A percentile compares a stretch with the other conserved stretches of the same genome.
Conservation (phyloP, 441 rosid species). For the Isatis lusitanica region DNA sequence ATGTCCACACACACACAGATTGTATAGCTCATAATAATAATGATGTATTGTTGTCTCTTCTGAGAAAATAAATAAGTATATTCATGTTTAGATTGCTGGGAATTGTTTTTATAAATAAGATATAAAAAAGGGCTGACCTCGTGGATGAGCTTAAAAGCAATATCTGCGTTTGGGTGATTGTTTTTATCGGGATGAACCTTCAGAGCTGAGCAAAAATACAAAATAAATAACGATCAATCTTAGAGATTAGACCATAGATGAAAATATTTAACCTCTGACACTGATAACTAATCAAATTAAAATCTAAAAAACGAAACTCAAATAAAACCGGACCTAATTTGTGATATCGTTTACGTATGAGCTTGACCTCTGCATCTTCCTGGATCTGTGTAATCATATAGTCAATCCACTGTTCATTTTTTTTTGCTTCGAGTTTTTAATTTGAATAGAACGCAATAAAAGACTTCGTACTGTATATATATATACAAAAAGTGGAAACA, state of each 20-base stretch:
- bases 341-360: constrained; percentile 67
- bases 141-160: constrained; percentile 86
- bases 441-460: background rate
- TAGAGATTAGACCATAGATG: background rate
- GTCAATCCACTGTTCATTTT: background rate
- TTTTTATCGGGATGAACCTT: constrained; percentile 96
- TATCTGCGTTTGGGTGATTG: constrained; percentile 75
- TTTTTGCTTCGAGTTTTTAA: background rate
- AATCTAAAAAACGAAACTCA: background rate
- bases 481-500: background rate
- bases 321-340: constrained; percentile 57
- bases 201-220: constrained; percentile 59
- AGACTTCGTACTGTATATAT: background rate
- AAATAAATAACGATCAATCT: background rate
- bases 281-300: background rate
- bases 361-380: constrained; percentile 62
- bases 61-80: background rate
- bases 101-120: background rate
- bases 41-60: background rate
- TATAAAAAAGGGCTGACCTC: constrained; percentile 54
- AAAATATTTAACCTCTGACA: background rate
- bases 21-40: background rate
- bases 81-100: constrained; percentile 1
- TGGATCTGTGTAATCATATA: constrained; percentile 48
- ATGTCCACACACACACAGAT: constrained; percentile 22